phyloP scores from a whole-genome alignment of 768 basidiomycete species.

The Hemileccinum rubropunctum region DNA sequence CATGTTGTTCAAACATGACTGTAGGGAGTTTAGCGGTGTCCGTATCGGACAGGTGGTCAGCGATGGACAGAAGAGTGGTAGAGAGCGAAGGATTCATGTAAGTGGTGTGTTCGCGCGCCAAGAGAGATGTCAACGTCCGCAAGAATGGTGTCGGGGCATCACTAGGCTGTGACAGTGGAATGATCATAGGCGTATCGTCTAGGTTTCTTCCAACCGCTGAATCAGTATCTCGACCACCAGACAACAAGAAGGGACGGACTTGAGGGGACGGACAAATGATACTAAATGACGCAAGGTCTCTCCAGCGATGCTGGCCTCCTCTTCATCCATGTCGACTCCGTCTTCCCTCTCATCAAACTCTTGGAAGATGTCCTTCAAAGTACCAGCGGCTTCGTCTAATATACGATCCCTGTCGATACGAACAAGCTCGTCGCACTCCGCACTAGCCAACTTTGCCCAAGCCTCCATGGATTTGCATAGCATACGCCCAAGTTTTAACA shows the following conservation, averaged over 20 bases:
- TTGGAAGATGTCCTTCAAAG: constrained; percentile 69
- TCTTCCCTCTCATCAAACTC: constrained; percentile 70
- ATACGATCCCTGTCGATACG: constrained; percentile 49
- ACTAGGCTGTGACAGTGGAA: constrained; percentile 54
- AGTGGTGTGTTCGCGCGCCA: constrained; percentile 59
- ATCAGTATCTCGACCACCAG: constrained; percentile 3
- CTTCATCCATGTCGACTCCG: constrained; percentile 52
- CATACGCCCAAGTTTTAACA: constrained; percentile 52
- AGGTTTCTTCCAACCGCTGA: constrained; percentile 34
- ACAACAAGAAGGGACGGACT: constrained; percentile 39
- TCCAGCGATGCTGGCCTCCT: constrained; percentile 65
- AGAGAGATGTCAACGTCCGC: constrained; percentile 56
- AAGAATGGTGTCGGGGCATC: constrained; percentile 61
- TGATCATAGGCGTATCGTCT: constrained; percentile 43
- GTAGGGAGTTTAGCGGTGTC: constrained; percentile 63
- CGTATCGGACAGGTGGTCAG: constrained; percentile 65
- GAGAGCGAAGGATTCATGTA: constrained; percentile 62
- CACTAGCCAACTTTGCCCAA: constrained; percentile 48
- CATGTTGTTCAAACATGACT: constrained; percentile 64
- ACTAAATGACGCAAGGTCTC: constrained; percentile 58
- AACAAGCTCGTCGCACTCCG: constrained; percentile 26
- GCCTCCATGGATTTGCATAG: constrained; percentile 53
- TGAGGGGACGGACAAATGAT: constrained; percentile 54
- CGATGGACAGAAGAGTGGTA: constrained; percentile 59
- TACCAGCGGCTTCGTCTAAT: constrained; percentile 65